Evolutionary conservation across 192 early-diverging fungal species (phyloP), one percentile per base, ranked within the genome.

Genomic region (Coemansia guatemalensis): DNA sequence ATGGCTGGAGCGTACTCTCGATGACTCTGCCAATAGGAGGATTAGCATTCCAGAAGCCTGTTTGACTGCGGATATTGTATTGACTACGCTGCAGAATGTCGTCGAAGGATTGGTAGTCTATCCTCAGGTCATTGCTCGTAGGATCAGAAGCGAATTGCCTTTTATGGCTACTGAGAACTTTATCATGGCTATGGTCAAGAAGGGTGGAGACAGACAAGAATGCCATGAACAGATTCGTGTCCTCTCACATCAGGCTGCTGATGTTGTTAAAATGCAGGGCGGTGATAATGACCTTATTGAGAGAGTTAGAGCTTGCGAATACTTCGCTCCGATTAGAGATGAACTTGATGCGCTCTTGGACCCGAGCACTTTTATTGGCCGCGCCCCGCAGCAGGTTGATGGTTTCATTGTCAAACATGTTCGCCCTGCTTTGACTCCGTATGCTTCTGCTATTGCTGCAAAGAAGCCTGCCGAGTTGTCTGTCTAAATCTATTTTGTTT

Each of bases 151-250:
- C 78, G 97, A 99, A 76, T 82, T 99, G 44, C 97, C 97, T 51
- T 99, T 99, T 78, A 99, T 97, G 97, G 97, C 97, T n/a, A 99
- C 97, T 22, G 97, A 99, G 78, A 99, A 99, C 82, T 86, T 99
- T 54, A 99, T 99, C 80, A 99, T 99, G 95, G 95, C 92, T 33
- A 94, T 97, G 89, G 95, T 97, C 44, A 94, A 94, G 85, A 90
- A 88, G 73, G 95, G 93, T 41, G 97, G 93, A 27, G 95, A 99
- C 77, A 83, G 95, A 48, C 95, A 99, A 74, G 88, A 88, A 55
- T 97, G 94, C 68, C 97, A 99, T 77, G 96, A 99, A 74, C 86
- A 96, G 74, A 96, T 99, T 72, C 90, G 96, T 57, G 95, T 99
- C 21, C 83, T 99, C 11, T 89, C 87, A 58, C 95, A 99, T 55